Evolutionary conservation across 2,329 filamentous ascomycete genomes (phyloP), one percentile per base, ranked within the genome.

Genomic region (Cordyceps javanica): DNA sequence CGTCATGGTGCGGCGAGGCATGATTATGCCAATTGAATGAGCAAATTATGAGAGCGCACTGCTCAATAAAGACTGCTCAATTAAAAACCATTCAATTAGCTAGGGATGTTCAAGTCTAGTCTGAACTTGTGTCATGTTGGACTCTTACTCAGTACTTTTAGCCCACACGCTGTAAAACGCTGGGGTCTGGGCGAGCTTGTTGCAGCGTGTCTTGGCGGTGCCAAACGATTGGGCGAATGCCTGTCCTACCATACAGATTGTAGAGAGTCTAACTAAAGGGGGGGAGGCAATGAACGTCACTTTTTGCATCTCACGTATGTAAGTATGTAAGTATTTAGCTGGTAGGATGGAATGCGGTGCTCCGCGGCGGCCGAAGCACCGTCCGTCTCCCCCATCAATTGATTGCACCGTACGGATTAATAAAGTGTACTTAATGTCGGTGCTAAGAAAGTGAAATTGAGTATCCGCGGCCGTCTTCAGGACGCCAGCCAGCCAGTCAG

Each of bases 131-230:
- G 52, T 44, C 51, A 36, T 44, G 8, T n/a, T 54, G 10, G 26
- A 4, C 32, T 38, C 48, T 14, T n/a, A 19, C 16, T 23, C 45
- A 34, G 10, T n/a, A 38, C 10, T n/a, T n/a, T n/a, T n/a, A n/a
- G n/a, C n/a, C n/a, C n/a, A n/a, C n/a, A n/a, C n/a, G n/a, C n/a
- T 48, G 21, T 19, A 52, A 30, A 38, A 34, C 21, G 30, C 41
- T 23, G 25, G 34, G 32, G n/a, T n/a, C 23, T 14, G 11, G 23
- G 41, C 52, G 19, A 25, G n/a, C n/a, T 19, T 45, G 26, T 19
- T 14, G 14, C 44, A 49, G 53, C 44, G 53, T 56, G 53, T 56
- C 53, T 56, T 59, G 58, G 58, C 58, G 26, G 52, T 34, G 38
- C 39, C 46, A 52, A 36, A 48, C 46, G 19, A 57, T 57, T 59